Evolutionary conservation across 768 basidiomycete genomes (phyloP).

Genomic region (Candolleomyces efflorescens): DNA sequence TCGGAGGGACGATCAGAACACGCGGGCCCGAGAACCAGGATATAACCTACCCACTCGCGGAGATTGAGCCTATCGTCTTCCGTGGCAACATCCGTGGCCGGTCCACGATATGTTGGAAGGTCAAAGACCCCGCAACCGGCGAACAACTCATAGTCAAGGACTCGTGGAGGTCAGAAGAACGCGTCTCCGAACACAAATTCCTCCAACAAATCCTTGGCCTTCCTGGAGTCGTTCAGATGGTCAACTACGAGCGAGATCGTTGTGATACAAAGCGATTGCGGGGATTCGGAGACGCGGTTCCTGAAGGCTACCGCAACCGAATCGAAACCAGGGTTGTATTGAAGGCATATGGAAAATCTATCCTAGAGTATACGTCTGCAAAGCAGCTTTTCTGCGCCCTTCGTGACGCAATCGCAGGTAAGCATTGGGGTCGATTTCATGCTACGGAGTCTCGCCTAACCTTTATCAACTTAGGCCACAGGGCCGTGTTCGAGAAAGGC

Average conservation of each 20-base stretch:
- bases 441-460: too few species aligned
- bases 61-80: neutral
- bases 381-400: slow-evolving; percentile 7
- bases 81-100: too few species aligned
- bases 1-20: neutral
- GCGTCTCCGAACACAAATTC: neutral
- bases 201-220: neutral
- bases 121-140: neutral
- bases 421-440: too few species aligned
- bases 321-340: neutral
- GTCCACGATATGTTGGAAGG: neutral
- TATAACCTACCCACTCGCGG: neutral
- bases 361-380: neutral
- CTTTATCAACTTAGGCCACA: too few species aligned
- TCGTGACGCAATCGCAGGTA: neutral
- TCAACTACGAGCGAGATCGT: neutral
- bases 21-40: neutral
- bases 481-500: neutral
- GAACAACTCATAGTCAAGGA: neutral
- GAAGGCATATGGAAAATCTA: slow-evolving; percentile 7
- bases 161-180: neutral
- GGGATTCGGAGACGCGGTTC: too few species aligned
- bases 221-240: neutral
- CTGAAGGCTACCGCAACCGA: neutral
- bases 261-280: neutral